Evolutionary conservation across 2,329 filamentous ascomycete genomes (phyloP).

Genomic region (Diplodia seriata): DNA sequence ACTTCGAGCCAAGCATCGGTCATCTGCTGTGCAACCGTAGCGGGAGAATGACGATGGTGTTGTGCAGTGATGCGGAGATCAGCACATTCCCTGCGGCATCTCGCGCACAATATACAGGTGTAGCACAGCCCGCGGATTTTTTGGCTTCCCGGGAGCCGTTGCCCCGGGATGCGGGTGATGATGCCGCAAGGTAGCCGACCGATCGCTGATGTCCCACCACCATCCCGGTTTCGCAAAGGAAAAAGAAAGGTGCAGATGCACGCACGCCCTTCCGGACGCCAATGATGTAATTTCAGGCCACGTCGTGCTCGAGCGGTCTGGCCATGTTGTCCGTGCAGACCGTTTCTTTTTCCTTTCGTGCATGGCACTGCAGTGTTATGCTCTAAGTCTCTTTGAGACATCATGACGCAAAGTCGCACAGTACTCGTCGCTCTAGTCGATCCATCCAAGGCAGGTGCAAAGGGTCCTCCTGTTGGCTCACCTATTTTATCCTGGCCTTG

Average conservation of each 20-base stretch:
- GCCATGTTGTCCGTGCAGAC: neutral
- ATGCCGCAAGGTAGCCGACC: neutral
- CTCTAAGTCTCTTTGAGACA: neutral
- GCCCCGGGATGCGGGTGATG: neutral
- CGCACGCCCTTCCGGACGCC: neutral
- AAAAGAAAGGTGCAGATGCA: neutral
- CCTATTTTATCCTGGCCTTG: no score
- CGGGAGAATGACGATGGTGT: neutral
- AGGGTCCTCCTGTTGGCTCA: no score
- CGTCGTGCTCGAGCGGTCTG: neutral
- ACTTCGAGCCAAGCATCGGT: no score
- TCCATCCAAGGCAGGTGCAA: no score
- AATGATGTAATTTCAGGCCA: conserved; percentile 1
- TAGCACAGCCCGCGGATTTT: neutral
- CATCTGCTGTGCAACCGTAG: neutral
- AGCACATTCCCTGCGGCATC: neutral
- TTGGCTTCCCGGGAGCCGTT: neutral
- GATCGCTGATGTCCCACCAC: neutral
- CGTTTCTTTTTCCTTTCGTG: neutral
- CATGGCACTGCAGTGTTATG: neutral
- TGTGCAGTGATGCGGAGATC: neutral
- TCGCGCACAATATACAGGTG: neutral
- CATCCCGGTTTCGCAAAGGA: neutral
- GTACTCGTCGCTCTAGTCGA: no score
- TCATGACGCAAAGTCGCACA: neutral